Evolutionary conservation across 257 asterid species (phyloP).

Genomic region (Solanum paucissectum): DNA sequence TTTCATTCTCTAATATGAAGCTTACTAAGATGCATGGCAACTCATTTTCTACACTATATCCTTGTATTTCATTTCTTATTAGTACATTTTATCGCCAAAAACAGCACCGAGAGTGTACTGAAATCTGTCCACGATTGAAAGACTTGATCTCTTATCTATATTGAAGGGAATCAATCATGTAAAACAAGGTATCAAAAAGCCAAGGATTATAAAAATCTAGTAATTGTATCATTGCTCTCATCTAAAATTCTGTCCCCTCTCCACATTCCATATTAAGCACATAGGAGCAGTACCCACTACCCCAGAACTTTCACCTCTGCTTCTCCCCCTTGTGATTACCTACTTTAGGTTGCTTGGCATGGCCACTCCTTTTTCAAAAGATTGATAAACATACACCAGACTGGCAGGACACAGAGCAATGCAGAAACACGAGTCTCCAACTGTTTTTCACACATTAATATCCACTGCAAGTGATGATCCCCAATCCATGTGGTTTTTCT

Average conservation of each 20-base stretch:
- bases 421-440: neutral
- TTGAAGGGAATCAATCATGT: neutral
- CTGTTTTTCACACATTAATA: neutral
- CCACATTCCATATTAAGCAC: neutral
- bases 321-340: neutral
- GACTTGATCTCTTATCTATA: neutral
- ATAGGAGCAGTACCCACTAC: neutral
- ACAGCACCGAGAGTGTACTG: neutral
- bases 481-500: neutral
- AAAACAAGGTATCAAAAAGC: neutral
- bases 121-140: neutral
- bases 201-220: neutral
- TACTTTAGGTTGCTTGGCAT: neutral
- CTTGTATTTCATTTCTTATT: neutral
- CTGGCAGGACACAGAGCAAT: neutral
- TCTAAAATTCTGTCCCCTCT: neutral
- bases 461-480: neutral
- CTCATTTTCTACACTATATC: neutral
- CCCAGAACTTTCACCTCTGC: neutral
- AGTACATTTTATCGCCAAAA: neutral
- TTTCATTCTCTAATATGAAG: neutral
- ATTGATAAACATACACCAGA: neutral
- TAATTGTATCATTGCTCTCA: neutral
- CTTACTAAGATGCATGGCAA: neutral
- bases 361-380: neutral